A percentile compares a stretch with the other conserved stretches of the same genome.
Conservation (phyloP, 441 rosid genomes). For the Croton setiger region DNA sequence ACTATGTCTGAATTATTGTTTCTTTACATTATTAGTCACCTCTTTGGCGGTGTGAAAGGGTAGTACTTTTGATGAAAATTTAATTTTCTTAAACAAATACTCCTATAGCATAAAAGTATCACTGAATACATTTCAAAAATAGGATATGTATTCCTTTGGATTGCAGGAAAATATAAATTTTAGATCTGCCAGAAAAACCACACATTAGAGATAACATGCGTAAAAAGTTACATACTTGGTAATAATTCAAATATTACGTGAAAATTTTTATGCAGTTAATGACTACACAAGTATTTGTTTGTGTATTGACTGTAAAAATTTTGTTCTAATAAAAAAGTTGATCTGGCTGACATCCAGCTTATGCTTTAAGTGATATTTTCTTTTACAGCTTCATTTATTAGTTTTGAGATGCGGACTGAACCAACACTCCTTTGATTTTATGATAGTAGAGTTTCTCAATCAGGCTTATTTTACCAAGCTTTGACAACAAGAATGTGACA, state of each 20-base stretch:
- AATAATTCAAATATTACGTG: neutral
- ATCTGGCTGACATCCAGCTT: neutral
- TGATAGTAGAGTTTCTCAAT: neutral
- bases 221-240: neutral
- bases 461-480: neutral
- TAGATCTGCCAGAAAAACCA: neutral
- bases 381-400: neutral
- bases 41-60: neutral
- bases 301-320: neutral
- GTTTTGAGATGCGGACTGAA: neutral
- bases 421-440: too few species aligned
- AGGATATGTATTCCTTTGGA: neutral
- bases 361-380: neutral
- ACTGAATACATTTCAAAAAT: neutral
- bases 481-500: neutral
- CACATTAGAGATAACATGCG: neutral
- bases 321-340: neutral
- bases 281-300: neutral
- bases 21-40: neutral
- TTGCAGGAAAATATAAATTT: neutral
- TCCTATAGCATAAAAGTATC: neutral
- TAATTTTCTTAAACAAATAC: neutral
- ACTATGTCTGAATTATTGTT: slow-evolving; percentile 13
- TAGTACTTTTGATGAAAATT: neutral
- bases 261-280: neutral